These are phyloP conservation scores for Trypanosoma avium DNA, from an alignment of 208 protist genomes.

Conservation along the genomic window DNA sequence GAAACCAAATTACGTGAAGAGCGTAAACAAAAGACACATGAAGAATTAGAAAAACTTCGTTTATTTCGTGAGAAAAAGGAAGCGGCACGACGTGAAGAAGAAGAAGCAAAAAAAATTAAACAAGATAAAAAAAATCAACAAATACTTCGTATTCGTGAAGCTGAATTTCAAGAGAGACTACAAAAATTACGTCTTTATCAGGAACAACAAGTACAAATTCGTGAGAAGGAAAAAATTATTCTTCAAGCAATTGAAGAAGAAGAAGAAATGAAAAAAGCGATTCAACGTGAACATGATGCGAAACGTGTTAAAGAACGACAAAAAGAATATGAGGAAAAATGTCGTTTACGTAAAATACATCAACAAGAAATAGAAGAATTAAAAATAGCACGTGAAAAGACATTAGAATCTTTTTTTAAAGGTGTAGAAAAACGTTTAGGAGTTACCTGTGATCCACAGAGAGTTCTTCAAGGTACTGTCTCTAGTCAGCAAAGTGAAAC, in stretches of 20 bases:
- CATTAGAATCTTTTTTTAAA: constrained; percentile 71
- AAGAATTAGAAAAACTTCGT: constrained; percentile 18
- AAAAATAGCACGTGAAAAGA: constrained; percentile 44
- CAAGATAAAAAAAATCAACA: constrained; percentile 35
- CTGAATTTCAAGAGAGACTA: constrained; percentile 61
- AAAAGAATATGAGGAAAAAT: constrained; percentile 44
- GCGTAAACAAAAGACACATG: constrained; percentile 16
- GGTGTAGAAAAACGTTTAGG: constrained; percentile 59
- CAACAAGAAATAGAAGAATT: constrained; percentile 51
- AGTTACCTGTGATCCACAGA: constrained; percentile 53
- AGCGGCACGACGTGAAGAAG: constrained; percentile 31
- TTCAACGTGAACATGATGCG: constrained; percentile 45
- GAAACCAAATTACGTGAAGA: constrained; percentile 33
- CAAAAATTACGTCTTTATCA: constrained; percentile 43
- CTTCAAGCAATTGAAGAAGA: constrained; percentile 32
- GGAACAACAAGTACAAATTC: constrained; percentile 30
- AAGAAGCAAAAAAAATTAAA: constrained; percentile 30
- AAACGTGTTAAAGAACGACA: constrained; percentile 57
- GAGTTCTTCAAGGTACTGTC: constrained; percentile 58
- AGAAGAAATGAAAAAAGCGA: constrained; percentile 36
- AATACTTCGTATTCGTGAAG: constrained; percentile 21
- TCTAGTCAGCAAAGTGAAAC: constrained; percentile 51
- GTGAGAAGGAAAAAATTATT: constrained; percentile 50
- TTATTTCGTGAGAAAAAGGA: constrained; percentile 33
- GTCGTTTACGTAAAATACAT: constrained; percentile 24